phyloP scores from a whole-genome alignment of 768 basidiomycete genomes.

The Mycena latifolia region DNA sequence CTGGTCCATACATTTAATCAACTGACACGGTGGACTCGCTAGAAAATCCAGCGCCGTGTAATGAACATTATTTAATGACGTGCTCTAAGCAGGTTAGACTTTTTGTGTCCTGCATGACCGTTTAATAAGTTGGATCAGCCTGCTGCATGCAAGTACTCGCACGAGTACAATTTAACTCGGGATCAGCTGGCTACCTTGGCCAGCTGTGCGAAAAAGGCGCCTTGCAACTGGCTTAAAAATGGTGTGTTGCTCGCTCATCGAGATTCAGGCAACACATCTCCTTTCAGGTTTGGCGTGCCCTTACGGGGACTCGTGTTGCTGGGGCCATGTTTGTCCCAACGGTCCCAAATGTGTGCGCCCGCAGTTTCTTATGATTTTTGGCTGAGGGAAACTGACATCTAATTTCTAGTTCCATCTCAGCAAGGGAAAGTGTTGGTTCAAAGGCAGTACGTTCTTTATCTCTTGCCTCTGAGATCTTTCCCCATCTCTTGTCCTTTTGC shows the following conservation, averaged over 20 bases:
- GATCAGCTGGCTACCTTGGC: slow-evolving; percentile 81
- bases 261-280: background rate
- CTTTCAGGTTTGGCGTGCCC: slow-evolving; percentile 77
- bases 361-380: too few species aligned
- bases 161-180: slow-evolving; percentile 78
- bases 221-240: slow-evolving; percentile 87
- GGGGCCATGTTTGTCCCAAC: slow-evolving; percentile 87
- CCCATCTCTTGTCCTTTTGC: background rate
- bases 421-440: slow-evolving; percentile 92
- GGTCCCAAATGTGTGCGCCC: slow-evolving; percentile 67
- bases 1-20: background rate
- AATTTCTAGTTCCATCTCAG: slow-evolving; percentile 63
- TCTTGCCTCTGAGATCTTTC: background rate
- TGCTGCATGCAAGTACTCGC: slow-evolving; percentile 84
- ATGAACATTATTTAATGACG: slow-evolving; percentile 85
- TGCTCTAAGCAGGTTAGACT: slow-evolving; percentile 78
- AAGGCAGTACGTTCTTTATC: slow-evolving; percentile 63
- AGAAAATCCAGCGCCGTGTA: slow-evolving; percentile 90
- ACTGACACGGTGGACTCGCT: slow-evolving; percentile 12
- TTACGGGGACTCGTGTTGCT: slow-evolving; percentile 82
- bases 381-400: background rate
- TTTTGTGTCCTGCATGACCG: too few species aligned
- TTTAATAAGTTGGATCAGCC: slow-evolving; percentile 50
- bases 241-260: slow-evolving; percentile 51
- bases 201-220: slow-evolving; percentile 86